Evolutionary conservation across 495 filamentous ascomycete species (phyloP), one percentile per base, ranked within the genome.

Genomic region (Hypoxylon intermedium): DNA sequence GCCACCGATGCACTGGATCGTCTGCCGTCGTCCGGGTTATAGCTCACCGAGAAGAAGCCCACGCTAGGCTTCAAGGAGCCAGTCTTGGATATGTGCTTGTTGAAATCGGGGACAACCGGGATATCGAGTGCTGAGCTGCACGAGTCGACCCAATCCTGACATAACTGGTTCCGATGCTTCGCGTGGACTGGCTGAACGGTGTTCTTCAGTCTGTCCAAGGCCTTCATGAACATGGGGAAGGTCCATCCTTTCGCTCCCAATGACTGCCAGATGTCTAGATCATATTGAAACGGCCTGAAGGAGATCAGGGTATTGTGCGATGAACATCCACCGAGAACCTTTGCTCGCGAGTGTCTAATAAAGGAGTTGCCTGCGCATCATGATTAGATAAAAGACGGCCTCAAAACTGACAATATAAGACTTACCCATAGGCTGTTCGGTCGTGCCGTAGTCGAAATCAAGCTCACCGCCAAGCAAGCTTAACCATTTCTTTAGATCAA

Each of bases 281-380:
- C 90, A 75, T 90, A 89, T 70, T 88, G 83, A 67, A 93, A 93
- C 2, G 90, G 89, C 16, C 89, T 83, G 79, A 92, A 93, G 3
- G 88, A 90, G 68, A 94, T 92, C 49, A 93, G 79, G 21, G 90
- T 93, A 69, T 94, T 94, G 79, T 94, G 90, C 41, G 86, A 89
- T 18, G 89, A 91, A 79, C 90, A 94, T 51, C 90, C 90, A 60
- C 90, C 90, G 20, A 94, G 82, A 9, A 93, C 88, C 77, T 92
- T 92, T 24, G 90, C 90, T 53, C 90, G 84, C 12, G 90, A 90
- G 74, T 93, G 89, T 47, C 89, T 84, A 73, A 94, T 92, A 77
- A 87, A 80, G 43, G 88, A 91, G 74, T 92, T 92, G 66, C 88
- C 89, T 87, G 65, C 48, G 28, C 2, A 31, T 21, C 11, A 43